These are phyloP conservation scores for Acacia crassicarpa DNA, from an alignment of 306 rosid species.

Conservation along the genomic window DNA sequence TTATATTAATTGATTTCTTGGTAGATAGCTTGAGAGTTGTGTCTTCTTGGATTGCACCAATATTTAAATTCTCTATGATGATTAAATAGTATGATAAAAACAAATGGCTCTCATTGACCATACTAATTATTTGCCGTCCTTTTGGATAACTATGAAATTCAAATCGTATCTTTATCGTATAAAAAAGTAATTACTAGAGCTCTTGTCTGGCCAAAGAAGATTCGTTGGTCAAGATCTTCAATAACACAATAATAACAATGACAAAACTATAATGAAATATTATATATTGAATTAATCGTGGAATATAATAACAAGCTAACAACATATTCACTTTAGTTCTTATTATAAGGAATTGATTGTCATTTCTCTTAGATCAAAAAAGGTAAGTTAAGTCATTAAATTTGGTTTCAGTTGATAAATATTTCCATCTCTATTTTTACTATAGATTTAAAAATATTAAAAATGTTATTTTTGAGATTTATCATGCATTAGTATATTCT, in stretches of 20 bases:
- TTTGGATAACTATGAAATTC: neutral
- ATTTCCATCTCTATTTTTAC: no score
- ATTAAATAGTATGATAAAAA: neutral
- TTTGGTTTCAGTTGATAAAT: no score
- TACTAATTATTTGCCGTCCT: neutral
- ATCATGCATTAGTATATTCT: no score
- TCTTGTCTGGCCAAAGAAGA: neutral
- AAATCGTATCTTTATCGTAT: neutral
- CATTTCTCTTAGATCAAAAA: no score
- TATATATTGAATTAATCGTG: neutral
- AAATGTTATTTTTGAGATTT: no score
- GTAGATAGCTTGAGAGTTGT: neutral
- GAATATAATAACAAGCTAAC: neutral
- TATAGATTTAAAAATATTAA: no score
- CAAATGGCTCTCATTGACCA: neutral
- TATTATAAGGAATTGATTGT: no score
- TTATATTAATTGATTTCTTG: neutral
- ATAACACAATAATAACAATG: neutral
- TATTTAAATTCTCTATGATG: neutral
- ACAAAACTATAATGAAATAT: no score
- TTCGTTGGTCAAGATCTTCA: neutral
- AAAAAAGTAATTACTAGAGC: neutral
- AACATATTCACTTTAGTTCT: neutral
- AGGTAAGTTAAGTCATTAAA: no score
- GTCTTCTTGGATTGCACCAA: neutral